Evolutionary conservation across 352 stramenopile genomes (phyloP), one percentile per base, ranked within the genome.

Genomic region (Phytophthora tentaculata): DNA sequence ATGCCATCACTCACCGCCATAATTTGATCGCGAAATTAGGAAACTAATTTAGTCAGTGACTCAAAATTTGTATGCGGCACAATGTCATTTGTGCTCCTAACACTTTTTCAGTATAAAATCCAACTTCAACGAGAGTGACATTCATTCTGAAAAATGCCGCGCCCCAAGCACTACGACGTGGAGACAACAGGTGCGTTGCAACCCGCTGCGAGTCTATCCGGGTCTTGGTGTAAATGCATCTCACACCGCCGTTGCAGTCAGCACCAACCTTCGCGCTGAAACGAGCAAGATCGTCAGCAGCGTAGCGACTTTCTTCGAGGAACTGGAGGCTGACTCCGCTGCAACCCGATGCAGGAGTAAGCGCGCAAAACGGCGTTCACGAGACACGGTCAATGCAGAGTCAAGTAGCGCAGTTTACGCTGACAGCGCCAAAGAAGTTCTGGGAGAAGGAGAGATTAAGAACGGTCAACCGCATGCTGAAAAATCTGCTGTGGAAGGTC

Each of bases 81-180:
- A 37, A 14, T 37, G 6, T 41, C 20, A 24, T 52, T 62, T 48
- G 35, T 53, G 19, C 22, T 45, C n/a, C 14, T 26, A 52, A 69
- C 24, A 48, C 54, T 45, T 29, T 35, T 62, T 14, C 5, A 22
- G n/a, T 29, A 10, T 14, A 56, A 50, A 14, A 10, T 32, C 2
- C 28, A 59, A 64, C 69, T 73, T 77, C 64, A 76, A 73, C 64
- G 14, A 47, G 10, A 48, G 52, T 19, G 48, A 71, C 59, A 45
- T 56, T 67, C 69, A 76, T 63, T 76, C 58, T 58, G 58, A 19
- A 66, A 62, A 17, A 62, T 71, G 62, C 58, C 48, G 29, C 32
- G 60, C 20, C 14, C 29, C 29, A 37, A 16, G 6, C 29, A 9
- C 24, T 8, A 35, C 28, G 12, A 28, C 29, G 39, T 13, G 20